Conservation (phyloP, 768 basidiomycete genomes). For the Xanthoconium stramineum region DNA sequence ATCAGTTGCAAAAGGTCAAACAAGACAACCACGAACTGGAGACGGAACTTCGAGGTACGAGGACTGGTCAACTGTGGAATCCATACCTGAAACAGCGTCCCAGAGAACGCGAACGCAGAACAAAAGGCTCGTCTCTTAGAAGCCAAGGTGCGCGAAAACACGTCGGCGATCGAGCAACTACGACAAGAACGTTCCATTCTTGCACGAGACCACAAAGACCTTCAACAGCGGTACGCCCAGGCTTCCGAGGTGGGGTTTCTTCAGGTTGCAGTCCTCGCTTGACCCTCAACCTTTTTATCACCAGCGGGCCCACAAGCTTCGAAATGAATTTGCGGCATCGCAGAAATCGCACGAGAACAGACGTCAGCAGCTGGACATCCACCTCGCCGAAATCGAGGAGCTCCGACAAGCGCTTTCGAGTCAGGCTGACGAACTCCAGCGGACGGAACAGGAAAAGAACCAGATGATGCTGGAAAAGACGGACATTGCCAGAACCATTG, state of each 20-base stretch:
- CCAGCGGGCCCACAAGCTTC: slow-evolving; percentile 60
- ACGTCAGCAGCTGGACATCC: slow-evolving; percentile 70
- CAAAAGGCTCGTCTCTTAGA: slow-evolving; percentile 72
- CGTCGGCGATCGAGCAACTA: slow-evolving; percentile 66
- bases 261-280: background rate
- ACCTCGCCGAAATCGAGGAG: slow-evolving; percentile 70
- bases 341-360: slow-evolving; percentile 68
- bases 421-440: slow-evolving; percentile 60
- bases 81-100: background rate
- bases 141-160: slow-evolving; percentile 64
- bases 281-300: background rate
- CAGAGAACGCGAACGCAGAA: slow-evolving; percentile 65
- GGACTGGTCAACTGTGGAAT: background rate
- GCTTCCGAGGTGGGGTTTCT: slow-evolving; percentile 57
- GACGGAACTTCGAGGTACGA: slow-evolving; percentile 65
- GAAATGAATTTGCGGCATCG: slow-evolving; percentile 56
- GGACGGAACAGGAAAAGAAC: slow-evolving; percentile 60
- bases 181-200: slow-evolving; percentile 75
- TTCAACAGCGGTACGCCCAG: slow-evolving; percentile 66
- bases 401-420: slow-evolving; percentile 64
- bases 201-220: slow-evolving; percentile 63
- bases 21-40: slow-evolving; percentile 73
- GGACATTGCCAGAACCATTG: slow-evolving; percentile 65
- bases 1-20: slow-evolving; percentile 65
- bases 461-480: slow-evolving; percentile 60